Evolutionary conservation across 169 alveolate genomes (phyloP), one percentile per base, ranked within the genome.

Genomic region (Perkinsus marinus): DNA sequence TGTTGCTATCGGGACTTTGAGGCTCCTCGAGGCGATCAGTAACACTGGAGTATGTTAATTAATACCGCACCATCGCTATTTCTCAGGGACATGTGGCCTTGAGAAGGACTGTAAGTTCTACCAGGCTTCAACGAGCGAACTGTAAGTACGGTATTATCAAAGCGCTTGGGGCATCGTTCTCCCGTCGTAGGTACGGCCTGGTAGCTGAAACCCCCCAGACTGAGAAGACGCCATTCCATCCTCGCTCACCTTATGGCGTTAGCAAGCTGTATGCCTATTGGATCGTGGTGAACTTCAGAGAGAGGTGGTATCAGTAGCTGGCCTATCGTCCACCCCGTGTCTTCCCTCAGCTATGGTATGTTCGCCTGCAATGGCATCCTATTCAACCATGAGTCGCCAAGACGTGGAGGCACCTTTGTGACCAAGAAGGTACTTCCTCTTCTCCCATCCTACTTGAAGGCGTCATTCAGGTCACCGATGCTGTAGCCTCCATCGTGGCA

Each of bases 191-290:
- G 46, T 41, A 89, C 91, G 97, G 97, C 36, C 91, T 92, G 68
- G 94, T 90, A 17, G 39, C 43, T 34, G 69, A 79, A 41, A 69
- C 90, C 10, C 91, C 91, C 5, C 95, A 95, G 91, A 90, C 93
- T 38, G 97, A 96, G 94, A 91, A 91, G 39, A 95, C 97, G 10
- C 97, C 97, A 19, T 96, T 96, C 94, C 94, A 95, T 89, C 98
- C 98, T 0, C 94, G 95, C n/a, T 96, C 97, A 22, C 98, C 98
- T 34, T 96, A 96, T 89, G 98, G 97, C 17, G 96, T 95, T 34
- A 93, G 96, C 46, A 96, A 96, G 94, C 90, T 95, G 47, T 92
- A 95, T 90, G 92, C 95, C 22, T 95, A 95, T 92, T 95, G 94
- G 93, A 93, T 92, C 38, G 95, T 95, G 17, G 92, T 93, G 92